These are phyloP conservation scores for Dacryopinax primogenitus DNA, from an alignment of 768 basidiomycete genomes.

Conservation along the genomic window DNA sequence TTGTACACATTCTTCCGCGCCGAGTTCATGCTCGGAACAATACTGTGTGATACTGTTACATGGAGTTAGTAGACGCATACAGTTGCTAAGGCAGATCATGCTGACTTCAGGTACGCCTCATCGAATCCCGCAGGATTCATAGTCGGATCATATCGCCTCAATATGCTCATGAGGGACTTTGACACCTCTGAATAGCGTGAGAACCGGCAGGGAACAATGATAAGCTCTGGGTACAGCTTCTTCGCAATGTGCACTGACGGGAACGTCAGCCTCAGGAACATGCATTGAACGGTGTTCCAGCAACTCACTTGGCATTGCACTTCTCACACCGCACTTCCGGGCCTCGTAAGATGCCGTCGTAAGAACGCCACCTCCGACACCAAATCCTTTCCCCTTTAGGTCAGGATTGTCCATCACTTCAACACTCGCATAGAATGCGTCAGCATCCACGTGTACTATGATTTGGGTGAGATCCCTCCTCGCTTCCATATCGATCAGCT, in stretches of 20 bases:
- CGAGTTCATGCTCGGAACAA: constrained; percentile 52
- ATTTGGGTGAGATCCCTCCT: constrained; percentile 65
- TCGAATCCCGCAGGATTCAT: constrained; percentile 72
- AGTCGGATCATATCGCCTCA: constrained; percentile 58
- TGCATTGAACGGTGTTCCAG: not conserved
- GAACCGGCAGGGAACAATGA: constrained; percentile 48
- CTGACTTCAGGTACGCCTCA: constrained; percentile 83
- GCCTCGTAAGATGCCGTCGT: constrained; percentile 89
- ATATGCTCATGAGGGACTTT: constrained; percentile 28
- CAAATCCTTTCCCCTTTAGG: constrained; percentile 37
- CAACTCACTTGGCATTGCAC: constrained; percentile 82
- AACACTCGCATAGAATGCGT: constrained; percentile 79
- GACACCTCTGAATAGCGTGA: constrained; percentile 60
- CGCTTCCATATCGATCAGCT: constrained; percentile 54
- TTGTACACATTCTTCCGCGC: constrained; percentile 59
- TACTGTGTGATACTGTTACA: constrained; percentile 65
- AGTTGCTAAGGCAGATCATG: constrained; percentile 12
- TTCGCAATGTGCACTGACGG: constrained; percentile 71
- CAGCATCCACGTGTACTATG: constrained; percentile 94
- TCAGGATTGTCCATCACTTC: constrained; percentile 49
- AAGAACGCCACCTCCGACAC: constrained; percentile 72
- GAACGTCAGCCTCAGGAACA: not conserved
- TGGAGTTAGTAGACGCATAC: not conserved
- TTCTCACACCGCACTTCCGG: constrained; percentile 77
- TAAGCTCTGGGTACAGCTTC: constrained; percentile 83